Conservation (phyloP, 805 yeast species). For the Tetrapisispora phaffii region DNA sequence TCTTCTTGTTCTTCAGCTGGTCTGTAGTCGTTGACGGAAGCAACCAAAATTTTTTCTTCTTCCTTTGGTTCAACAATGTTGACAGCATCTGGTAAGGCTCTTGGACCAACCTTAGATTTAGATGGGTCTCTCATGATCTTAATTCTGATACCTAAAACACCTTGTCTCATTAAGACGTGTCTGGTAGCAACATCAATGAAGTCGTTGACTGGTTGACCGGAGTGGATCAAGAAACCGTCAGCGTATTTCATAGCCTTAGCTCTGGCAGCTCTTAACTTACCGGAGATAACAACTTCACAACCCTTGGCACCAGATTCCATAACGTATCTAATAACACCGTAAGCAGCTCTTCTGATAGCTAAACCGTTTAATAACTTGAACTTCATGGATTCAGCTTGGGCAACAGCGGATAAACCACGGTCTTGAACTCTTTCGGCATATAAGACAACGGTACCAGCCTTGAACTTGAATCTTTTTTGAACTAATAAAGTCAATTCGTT, state of each 20-base stretch:
- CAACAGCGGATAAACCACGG: conserved; percentile 98
- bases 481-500: conserved; percentile 95
- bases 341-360: conserved; percentile 99
- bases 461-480: conserved; percentile 96
- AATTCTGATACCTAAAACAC: conserved; percentile 99
- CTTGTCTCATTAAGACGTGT: conserved; percentile 99
- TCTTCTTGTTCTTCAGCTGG: conserved; percentile 24
- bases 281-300: conserved; percentile 99
- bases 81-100: conserved; percentile 90
- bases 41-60: conserved; percentile 71
- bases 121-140: conserved; percentile 99
- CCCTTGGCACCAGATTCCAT: conserved; percentile 99
- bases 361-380: conserved; percentile 97
- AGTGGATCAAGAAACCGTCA: conserved; percentile 99
- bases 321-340: conserved; percentile 99
- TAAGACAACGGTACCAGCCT: conserved; percentile 85
- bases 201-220: conserved; percentile 99
- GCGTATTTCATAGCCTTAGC: conserved; percentile 99
- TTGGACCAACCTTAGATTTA: conserved; percentile 74
- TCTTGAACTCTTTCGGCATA: conserved; percentile 99
- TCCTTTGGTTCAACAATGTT: conserved; percentile 90
- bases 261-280: conserved; percentile 99
- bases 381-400: conserved; percentile 98
- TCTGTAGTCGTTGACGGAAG: conserved; percentile 71
- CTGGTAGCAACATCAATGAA: conserved; percentile 98